Conservation (phyloP, 768 basidiomycete species). For the Xerocomus spinulosus region DNA sequence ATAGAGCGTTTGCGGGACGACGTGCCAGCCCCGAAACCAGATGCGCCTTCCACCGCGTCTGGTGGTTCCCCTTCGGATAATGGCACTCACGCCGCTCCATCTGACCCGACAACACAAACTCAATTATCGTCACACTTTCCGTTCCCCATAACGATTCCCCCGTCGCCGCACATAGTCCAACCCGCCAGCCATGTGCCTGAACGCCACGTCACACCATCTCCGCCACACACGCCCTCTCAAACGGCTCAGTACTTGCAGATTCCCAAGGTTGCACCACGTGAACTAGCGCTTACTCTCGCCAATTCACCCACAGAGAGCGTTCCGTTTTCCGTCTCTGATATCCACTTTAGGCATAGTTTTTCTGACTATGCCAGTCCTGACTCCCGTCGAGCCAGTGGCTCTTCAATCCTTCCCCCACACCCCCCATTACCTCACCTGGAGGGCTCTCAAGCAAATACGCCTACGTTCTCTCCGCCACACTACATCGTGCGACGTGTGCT, state of each 20-base stretch:
- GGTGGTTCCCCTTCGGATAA: slow-evolving; percentile 27
- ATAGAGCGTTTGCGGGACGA: slow-evolving; percentile 18
- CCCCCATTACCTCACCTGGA: slow-evolving; percentile 34
- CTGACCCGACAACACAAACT: slow-evolving; percentile 21
- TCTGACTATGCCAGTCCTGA: slow-evolving; percentile 29
- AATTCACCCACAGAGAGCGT: slow-evolving; percentile 55
- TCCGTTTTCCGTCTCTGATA: slow-evolving; percentile 51
- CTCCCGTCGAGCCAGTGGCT: slow-evolving; percentile 31
- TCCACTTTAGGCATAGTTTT: slow-evolving; percentile 43
- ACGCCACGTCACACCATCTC: slow-evolving; percentile 15
- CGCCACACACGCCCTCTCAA: slow-evolving; percentile 9
- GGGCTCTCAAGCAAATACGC: slow-evolving; percentile 16
- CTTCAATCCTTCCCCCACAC: slow-evolving; percentile 40
- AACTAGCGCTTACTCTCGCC: slow-evolving; percentile 25
- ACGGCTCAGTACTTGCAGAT: slow-evolving; percentile 27
- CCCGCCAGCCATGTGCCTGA: slow-evolving; percentile 15
- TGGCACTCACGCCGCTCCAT: slow-evolving; percentile 13
- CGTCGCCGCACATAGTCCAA: slow-evolving; percentile 34
- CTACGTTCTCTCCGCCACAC: slow-evolving; percentile 16
- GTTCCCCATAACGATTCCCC: slow-evolving; percentile 43
- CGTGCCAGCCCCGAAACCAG: slow-evolving; percentile 19
- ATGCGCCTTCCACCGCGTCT: slow-evolving; percentile 32
- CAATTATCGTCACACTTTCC: slow-evolving; percentile 35
- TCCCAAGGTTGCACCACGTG: slow-evolving; percentile 21
- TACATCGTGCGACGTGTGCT: slow-evolving; percentile 33